Evolutionary conservation across 768 basidiomycete species (phyloP).

Genomic region (Rubroboletus satanas): DNA sequence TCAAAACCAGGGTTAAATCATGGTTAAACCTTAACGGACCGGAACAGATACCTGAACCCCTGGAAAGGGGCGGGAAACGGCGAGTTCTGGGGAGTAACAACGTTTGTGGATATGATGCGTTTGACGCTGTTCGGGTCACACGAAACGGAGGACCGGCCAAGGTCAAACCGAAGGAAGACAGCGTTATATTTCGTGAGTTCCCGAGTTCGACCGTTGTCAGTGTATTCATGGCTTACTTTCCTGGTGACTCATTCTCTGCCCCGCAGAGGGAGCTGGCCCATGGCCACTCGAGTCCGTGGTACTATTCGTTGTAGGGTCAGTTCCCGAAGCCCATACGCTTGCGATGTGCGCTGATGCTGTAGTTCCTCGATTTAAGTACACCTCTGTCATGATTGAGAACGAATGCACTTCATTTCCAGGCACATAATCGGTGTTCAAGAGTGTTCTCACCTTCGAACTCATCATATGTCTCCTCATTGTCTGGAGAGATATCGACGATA

Average conservation of each 20-base stretch:
- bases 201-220: not conserved
- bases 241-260: not conserved
- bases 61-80: constrained; percentile 1
- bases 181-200: constrained; percentile 2
- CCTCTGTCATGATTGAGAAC: constrained; percentile 3
- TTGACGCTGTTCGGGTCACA: not conserved
- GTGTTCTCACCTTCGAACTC: constrained; percentile 7
- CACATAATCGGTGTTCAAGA: not conserved
- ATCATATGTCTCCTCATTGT: constrained; percentile 2
- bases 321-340: not conserved
- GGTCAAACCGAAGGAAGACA: constrained; percentile 12
- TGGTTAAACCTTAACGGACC: not conserved
- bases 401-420: not conserved
- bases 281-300: not conserved
- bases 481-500: not conserved
- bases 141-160: constrained; percentile 4
- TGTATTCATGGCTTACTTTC: constrained; percentile 9
- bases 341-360: not conserved
- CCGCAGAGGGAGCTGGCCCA: not conserved
- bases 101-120: not conserved
- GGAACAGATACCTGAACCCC: constrained; percentile 11
- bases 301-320: not conserved
- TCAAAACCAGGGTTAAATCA: not conserved
- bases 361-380: not conserved
- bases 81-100: not conserved